phyloP scores from a whole-genome alignment of 2,329 filamentous ascomycete genomes.

The Trichophyton rubrum region DNA sequence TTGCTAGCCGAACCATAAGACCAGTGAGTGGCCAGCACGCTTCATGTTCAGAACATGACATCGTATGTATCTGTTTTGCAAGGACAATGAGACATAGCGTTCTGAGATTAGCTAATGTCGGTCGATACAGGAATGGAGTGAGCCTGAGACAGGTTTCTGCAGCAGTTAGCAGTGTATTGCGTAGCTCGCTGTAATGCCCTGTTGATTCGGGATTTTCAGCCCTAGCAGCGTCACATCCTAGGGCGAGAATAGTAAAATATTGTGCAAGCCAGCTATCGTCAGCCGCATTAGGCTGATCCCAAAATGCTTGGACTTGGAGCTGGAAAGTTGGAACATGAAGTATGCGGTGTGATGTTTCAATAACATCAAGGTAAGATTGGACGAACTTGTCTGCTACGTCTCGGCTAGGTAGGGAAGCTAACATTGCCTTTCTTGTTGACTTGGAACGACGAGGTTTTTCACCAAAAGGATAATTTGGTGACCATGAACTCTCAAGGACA shows the following conservation, averaged over 20 bases:
- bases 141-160: constrained; percentile 14
- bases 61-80: constrained; percentile 12
- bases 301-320: constrained; percentile 43
- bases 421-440: constrained; percentile 9
- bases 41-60: constrained; percentile 15
- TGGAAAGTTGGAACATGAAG: constrained; percentile 46
- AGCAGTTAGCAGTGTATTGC: constrained; percentile 9
- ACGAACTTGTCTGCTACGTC: constrained; percentile 37
- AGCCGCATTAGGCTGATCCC: constrained; percentile 22
- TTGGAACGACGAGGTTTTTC: constrained; percentile 1
- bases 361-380: constrained; percentile 42
- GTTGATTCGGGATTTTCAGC: neutral
- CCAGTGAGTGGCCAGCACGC: constrained; percentile 19
- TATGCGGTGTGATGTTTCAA: constrained; percentile 44
- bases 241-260: constrained; percentile 13
- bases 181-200: constrained; percentile 6
- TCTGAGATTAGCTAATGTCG: constrained; percentile 13
- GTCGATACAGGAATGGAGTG: constrained; percentile 12
- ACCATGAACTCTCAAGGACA: neutral
- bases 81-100: constrained; percentile 15
- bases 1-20: constrained; percentile 26
- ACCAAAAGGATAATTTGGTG: neutral
- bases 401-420: constrained; percentile 7
- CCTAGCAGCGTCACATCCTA: constrained; percentile 9
- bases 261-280: constrained; percentile 15